Conservation (phyloP, 1,139 yeast species). For the Candida frijolesensis region DNA sequence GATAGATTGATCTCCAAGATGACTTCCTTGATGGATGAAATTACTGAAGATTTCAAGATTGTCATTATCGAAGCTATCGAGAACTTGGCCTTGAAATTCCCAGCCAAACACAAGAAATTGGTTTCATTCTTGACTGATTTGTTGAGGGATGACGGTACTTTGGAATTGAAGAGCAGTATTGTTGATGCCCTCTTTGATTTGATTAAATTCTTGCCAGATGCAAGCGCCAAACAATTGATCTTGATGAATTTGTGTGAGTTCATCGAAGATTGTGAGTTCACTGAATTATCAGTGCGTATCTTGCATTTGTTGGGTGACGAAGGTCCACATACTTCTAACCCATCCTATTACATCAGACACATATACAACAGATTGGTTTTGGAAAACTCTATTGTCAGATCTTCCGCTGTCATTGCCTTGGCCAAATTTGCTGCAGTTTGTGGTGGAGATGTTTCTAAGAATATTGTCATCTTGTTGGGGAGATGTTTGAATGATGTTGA, state of each 20-base stretch:
- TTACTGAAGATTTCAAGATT: conserved; percentile 92
- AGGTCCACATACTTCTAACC: conserved; percentile 86
- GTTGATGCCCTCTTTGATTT: conserved; percentile 90
- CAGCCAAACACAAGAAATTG: conserved; percentile 83
- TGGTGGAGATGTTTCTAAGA: conserved; percentile 64
- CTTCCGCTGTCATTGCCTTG: conserved; percentile 92
- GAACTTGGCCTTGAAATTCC: conserved; percentile 89
- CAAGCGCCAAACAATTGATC: conserved; percentile 75
- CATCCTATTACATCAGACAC: conserved; percentile 91
- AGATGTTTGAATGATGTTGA: conserved; percentile 89
- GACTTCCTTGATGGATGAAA: conserved; percentile 88
- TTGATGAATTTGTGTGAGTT: conserved; percentile 91
- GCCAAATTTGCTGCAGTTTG: conserved; percentile 87
- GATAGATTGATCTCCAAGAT: conserved; percentile 88
- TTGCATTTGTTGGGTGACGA: conserved; percentile 90
- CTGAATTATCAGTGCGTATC: conserved; percentile 89
- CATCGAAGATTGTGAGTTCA: conserved; percentile 96
- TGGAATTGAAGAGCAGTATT: conserved; percentile 79
- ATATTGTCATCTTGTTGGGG: conserved; percentile 72
- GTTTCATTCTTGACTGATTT: conserved; percentile 80
- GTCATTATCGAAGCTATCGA: conserved; percentile 95
- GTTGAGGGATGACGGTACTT: conserved; percentile 89
- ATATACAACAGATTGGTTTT: conserved; percentile 95
- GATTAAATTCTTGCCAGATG: conserved; percentile 79
- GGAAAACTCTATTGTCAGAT: conserved; percentile 92